Evolutionary conservation across 2,329 filamentous ascomycete species (phyloP).

Genomic region (Cercospora sesami): DNA sequence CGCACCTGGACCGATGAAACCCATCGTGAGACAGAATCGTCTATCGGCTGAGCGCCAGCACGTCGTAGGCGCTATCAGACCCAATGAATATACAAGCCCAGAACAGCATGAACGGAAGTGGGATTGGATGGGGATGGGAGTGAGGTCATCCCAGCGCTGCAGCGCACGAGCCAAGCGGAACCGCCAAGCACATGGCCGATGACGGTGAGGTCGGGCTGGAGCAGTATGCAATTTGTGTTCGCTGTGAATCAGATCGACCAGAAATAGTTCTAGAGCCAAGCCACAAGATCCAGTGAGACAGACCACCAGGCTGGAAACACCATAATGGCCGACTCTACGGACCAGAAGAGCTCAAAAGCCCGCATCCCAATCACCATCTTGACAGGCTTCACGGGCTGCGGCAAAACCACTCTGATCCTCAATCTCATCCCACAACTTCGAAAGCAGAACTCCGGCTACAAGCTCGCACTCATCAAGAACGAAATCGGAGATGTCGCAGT

Average conservation of each 20-base stretch:
- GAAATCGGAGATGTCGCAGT: conserved; percentile 95
- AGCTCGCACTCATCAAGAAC: conserved; percentile 92
- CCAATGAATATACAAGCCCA: background rate
- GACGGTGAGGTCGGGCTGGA: conserved; percentile 1
- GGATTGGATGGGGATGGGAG: background rate
- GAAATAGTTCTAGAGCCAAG: too few species aligned
- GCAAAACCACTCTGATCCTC: conserved; percentile 93
- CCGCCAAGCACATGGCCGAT: conserved; percentile 12
- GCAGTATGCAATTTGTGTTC: background rate
- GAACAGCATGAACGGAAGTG: background rate
- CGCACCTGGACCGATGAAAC: conserved; percentile 2
- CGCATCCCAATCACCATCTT: conserved; percentile 86
- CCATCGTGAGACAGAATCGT: conserved; percentile 9
- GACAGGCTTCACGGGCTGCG: conserved; percentile 92
- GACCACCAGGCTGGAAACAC: background rate
- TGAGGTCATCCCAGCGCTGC: background rate
- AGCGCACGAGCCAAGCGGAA: conserved; percentile 3
- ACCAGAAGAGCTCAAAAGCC: background rate
- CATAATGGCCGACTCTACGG: background rate
- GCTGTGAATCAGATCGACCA: background rate
- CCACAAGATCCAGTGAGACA: background rate
- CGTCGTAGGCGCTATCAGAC: conserved; percentile 10
- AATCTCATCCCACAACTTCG: conserved; percentile 90
- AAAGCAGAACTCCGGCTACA: conserved; percentile 82
- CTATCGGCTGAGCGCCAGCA: conserved; percentile 10